These are phyloP conservation scores for Aspergillus awamori DNA, from an alignment of 2,329 filamentous ascomycete species.

Conservation along the genomic window DNA sequence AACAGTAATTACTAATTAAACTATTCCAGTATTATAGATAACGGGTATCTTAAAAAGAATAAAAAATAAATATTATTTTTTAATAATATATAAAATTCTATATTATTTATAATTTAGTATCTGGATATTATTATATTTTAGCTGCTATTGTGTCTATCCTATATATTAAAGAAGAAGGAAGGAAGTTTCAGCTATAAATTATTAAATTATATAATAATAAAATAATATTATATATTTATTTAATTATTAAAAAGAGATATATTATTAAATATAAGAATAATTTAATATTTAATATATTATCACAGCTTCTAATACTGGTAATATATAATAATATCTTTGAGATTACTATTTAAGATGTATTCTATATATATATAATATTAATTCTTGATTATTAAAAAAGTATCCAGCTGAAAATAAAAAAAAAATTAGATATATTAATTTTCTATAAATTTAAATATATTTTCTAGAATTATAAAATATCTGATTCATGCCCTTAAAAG, in stretches of 20 bases:
- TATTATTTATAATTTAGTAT: too few species aligned
- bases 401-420: neutral
- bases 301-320: neutral
- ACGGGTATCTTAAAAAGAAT: too few species aligned
- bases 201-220: neutral
- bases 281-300: neutral
- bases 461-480: neutral
- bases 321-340: neutral
- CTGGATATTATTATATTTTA: too few species aligned
- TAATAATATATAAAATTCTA: too few species aligned
- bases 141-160: too few species aligned
- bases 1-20: too few species aligned
- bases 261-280: neutral
- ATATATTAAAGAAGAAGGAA: too few species aligned
- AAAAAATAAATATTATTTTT: too few species aligned
- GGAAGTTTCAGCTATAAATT: neutral
- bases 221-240: neutral
- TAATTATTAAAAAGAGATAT: neutral
- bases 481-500: neutral
- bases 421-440: neutral
- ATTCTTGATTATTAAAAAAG: neutral
- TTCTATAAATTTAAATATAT: neutral
- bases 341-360: neutral
- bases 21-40: too few species aligned
- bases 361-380: neutral